These are phyloP conservation scores for Candida chilensis DNA, from an alignment of 805 yeast genomes.

Conservation along the genomic window DNA sequence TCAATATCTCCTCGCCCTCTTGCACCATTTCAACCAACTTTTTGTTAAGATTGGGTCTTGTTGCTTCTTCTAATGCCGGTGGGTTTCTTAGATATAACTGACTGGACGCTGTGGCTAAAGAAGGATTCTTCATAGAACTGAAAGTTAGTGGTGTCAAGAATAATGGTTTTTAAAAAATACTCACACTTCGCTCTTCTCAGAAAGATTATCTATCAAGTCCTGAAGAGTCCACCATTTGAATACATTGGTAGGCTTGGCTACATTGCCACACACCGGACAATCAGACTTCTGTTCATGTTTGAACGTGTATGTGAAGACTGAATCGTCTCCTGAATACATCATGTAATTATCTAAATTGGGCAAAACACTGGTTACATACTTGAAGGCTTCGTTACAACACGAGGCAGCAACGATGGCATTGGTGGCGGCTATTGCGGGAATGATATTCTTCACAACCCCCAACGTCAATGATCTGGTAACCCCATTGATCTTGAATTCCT, in stretches of 20 bases:
- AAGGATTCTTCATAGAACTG: constrained; percentile 28
- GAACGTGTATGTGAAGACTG: constrained; percentile 69
- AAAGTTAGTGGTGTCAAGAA: constrained; percentile 1
- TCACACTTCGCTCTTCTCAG: constrained; percentile 6
- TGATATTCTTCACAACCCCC: constrained; percentile 86
- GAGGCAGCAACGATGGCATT: constrained; percentile 88
- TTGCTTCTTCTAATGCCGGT: constrained; percentile 30
- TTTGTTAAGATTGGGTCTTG: constrained; percentile 30
- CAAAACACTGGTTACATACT: constrained; percentile 61
- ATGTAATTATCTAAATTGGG: constrained; percentile 68
- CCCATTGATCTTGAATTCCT: constrained; percentile 58
- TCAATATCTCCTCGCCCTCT: constrained; percentile 37
- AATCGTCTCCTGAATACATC: constrained; percentile 81
- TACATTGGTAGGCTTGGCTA: constrained; percentile 13
- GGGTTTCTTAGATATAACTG: constrained; percentile 41
- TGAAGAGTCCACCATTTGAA: constrained; percentile 19
- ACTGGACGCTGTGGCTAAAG: constrained; percentile 27
- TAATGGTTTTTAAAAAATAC: constrained; percentile 5
- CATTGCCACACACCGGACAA: constrained; percentile 72
- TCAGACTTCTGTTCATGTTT: constrained; percentile 46
- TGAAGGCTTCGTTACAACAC: constrained; percentile 80
- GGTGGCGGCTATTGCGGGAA: constrained; percentile 92
- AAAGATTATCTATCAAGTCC: constrained; percentile 20
- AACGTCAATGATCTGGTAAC: constrained; percentile 64
- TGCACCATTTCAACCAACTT: constrained; percentile 24